Base-by-base conservation (phyloP, 1,284 basidiomycete genomes). In the Irpex sp. region DNA sequence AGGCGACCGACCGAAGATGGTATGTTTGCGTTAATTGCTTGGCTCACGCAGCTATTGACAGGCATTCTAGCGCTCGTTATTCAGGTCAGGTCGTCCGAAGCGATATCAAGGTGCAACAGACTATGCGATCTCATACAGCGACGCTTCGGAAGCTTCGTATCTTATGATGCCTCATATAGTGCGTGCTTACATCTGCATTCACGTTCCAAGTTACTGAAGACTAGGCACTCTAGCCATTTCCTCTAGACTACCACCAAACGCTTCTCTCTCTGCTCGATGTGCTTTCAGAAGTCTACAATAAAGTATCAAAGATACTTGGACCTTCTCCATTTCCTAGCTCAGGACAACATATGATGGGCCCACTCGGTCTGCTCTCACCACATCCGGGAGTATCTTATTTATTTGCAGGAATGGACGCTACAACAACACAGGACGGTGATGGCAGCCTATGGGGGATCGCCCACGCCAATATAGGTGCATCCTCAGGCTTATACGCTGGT, bases 191-290 rank as follows among this genome's bases (percentile, higher is more conserved):
- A 38, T 58, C 56, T 38, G 26, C 13, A 59, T 38, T 5, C 5
- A 52, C 48, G 44, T 40, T 13, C 34, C 17, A 44, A 34, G 40
- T 47, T 5, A 48, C 57, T 66, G 17, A 64, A 61, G 49, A 5
- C 36, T 13, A 37, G 21, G 51, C 40, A 19, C 5, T 60, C 9
- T 66, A 94, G 92, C 91, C 93, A 15, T 95, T 95, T 75, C 79
- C 88, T 3, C 75, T 95, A 59, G 93, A 95, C 76, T 95, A 95
- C 71, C 89, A 92, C 68, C 90, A 95, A 76, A 92, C 91, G 5
- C 83, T 94, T 36, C 84, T 93, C 58, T 92, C 93, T 40, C 84
- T 94, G 37, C 86, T 94, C 62, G 93, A 95, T 71, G 89, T 95
- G 54, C 83, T 95, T 48, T 91, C 91, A 11, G 92, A 94, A 73